These are phyloP conservation scores for Dioszegia crocea DNA, from an alignment of 768 basidiomycete species.

Conservation along the genomic window DNA sequence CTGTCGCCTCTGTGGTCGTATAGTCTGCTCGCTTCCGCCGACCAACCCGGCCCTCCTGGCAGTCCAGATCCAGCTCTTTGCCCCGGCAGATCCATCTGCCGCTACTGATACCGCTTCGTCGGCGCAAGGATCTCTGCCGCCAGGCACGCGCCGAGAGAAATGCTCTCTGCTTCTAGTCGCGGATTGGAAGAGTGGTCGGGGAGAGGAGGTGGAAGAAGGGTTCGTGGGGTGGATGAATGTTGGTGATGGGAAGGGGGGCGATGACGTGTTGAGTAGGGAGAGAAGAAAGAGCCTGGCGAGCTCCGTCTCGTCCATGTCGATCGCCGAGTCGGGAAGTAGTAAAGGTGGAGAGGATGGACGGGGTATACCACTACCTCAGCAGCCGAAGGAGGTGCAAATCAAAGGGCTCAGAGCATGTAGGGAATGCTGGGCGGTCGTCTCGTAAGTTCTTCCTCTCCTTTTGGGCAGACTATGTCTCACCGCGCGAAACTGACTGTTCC, in stretches of 20 bases:
- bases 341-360: conserved; percentile 57
- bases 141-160: conserved; percentile 43
- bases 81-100: conserved; percentile 20
- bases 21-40: conserved; percentile 82
- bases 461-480: too few relatives aligned
- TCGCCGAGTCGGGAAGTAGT: conserved; percentile 35
- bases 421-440: conserved; percentile 70
- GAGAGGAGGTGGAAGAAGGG: conserved; percentile 68
- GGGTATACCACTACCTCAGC: conserved; percentile 47
- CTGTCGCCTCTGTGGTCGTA: conserved; percentile 85
- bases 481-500: conserved; percentile 5
- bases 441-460: conserved; percentile 59
- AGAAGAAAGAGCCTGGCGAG: conserved; percentile 24
- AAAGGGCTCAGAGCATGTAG: conserved; percentile 84
- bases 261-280: conserved; percentile 26
- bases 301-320: conserved; percentile 9
- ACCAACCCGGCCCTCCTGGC: conserved; percentile 54
- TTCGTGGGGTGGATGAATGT: conserved; percentile 51
- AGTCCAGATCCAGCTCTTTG: conserved; percentile 53
- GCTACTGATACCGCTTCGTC: neutral
- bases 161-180: conserved; percentile 56
- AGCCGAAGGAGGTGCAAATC: conserved; percentile 59
- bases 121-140: conserved; percentile 27
- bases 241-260: conserved; percentile 26
- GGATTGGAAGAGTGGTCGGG: conserved; percentile 68